A percentile compares a stretch with the other conserved stretches of the same genome.
Evolutionary conservation across 2,329 filamentous ascomycete genomes (phyloP).

Genomic region (Myriosclerotinia curreyana): DNA sequence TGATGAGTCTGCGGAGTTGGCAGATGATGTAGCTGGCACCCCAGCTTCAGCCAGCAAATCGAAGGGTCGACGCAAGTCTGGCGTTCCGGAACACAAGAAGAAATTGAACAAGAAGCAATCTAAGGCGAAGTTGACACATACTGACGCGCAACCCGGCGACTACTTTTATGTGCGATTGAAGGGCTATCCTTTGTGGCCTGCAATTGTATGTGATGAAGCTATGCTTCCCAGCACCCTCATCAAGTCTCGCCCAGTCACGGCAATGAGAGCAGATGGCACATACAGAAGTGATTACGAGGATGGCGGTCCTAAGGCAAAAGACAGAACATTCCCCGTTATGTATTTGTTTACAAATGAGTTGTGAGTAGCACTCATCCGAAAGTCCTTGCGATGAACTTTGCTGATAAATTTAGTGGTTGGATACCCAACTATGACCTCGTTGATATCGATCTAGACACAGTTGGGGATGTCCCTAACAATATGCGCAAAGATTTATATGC

Average conservation of each 20-base stretch:
- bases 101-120: slow-evolving; percentile 85
- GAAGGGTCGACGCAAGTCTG: slow-evolving; percentile 70
- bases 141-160: slow-evolving; percentile 84
- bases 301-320: slow-evolving; percentile 78
- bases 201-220: slow-evolving; percentile 87
- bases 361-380: slow-evolving; percentile 56
- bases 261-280: slow-evolving; percentile 75
- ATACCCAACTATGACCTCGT: slow-evolving; percentile 79
- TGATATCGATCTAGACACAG: slow-evolving; percentile 70
- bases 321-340: slow-evolving; percentile 92
- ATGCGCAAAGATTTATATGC: slow-evolving; percentile 74
- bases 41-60: slow-evolving; percentile 46
- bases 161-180: slow-evolving; percentile 92
- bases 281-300: slow-evolving; percentile 86
- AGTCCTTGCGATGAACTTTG: slow-evolving; percentile 23
- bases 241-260: slow-evolving; percentile 77
- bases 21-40: slow-evolving; percentile 40
- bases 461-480: slow-evolving; percentile 67
- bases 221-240: slow-evolving; percentile 83
- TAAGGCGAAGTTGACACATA: slow-evolving; percentile 64
- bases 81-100: slow-evolving; percentile 66
- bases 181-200: slow-evolving; percentile 91
- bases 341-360: slow-evolving; percentile 95
- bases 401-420: slow-evolving; percentile 66
- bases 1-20: slow-evolving; percentile 34